Base-by-base conservation (phyloP, 805 yeast species). In the Pichia deserticola region DNA sequence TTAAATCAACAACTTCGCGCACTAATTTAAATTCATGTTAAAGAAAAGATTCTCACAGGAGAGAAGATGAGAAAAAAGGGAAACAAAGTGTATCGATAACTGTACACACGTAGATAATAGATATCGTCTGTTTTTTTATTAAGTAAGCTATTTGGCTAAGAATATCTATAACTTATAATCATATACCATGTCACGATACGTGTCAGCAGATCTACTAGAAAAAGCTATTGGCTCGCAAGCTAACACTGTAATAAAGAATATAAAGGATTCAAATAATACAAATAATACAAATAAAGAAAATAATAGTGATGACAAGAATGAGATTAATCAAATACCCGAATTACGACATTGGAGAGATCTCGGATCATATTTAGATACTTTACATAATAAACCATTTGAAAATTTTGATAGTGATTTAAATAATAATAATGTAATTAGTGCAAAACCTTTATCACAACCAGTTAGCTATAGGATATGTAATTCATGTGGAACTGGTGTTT, bases 381-480 rank as follows among this genome's bases (percentile, higher is more conserved):
- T 66, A 20, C 59, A 64, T 42, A 54, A 54, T 35, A 30, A 30
- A 7, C 32, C 32, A 30, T 6, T 7, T 30, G 7, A 7, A 30
- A 42, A 54, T 5, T 54, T 60, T 9, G 45, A 49, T 4, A 32
- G 45, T 25, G 45, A 36, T 13, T 44, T 46, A 8, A 39, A 42
- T 38, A 55, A 52, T 7, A 13, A 41, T 7, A 38, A 41, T 15
- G 28, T 8, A 4, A 12, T 8, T n/a, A 37, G 33, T 15, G 60
- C 51, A 27, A 64, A 64, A 44, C 78, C 78, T 4, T 60, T 77
- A 27, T 59, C 59, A 12, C 63, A 64, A 11, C 70, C 72, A 1
- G 42, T 74, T 5, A 67, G 67, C 33, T 77, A 76, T 53, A 61
- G 77, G 38, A 69, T 74, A 44, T 77, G 82, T 58, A 75, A 72